Evolutionary conservation across 1,139 yeast genomes (phyloP).

Genomic region (Suhomyces guaymorum): DNA sequence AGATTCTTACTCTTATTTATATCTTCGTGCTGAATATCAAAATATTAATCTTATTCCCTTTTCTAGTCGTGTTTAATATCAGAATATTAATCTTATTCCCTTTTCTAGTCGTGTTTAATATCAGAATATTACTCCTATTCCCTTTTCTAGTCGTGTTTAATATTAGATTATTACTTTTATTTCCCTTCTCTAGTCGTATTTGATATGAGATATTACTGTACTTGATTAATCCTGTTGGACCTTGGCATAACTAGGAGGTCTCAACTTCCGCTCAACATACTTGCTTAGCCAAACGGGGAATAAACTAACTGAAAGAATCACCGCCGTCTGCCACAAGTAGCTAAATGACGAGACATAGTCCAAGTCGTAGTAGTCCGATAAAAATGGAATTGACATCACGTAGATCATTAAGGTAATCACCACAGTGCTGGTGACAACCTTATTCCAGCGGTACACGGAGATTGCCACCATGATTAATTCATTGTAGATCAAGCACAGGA

Average conservation of each 20-base stretch:
- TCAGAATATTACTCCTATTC: too few relatives aligned
- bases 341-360: constrained; percentile 56
- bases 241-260: constrained; percentile 98
- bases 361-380: constrained; percentile 81
- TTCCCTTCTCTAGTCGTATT: too few relatives aligned
- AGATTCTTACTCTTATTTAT: too few relatives aligned
- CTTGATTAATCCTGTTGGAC: constrained; percentile 64
- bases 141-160: too few relatives aligned
- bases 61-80: too few relatives aligned
- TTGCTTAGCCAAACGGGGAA: constrained; percentile 90
- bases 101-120: too few relatives aligned
- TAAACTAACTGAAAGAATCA: constrained; percentile 69
- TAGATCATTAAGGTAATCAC: constrained; percentile 67
- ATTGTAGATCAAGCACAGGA: constrained; percentile 75
- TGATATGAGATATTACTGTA: too few relatives aligned
- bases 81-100: too few relatives aligned
- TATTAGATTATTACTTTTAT: too few relatives aligned
- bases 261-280: constrained; percentile 67
- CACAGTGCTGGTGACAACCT: constrained; percentile 72
- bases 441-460: constrained; percentile 89
- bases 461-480: constrained; percentile 93
- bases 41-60: too few relatives aligned
- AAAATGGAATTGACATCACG: constrained; percentile 75
- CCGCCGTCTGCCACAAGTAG: constrained; percentile 69
- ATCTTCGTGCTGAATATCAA: too few relatives aligned